Evolutionary conservation across 2,329 filamentous ascomycete genomes (phyloP).

Genomic region (Penicillium sp.): DNA sequence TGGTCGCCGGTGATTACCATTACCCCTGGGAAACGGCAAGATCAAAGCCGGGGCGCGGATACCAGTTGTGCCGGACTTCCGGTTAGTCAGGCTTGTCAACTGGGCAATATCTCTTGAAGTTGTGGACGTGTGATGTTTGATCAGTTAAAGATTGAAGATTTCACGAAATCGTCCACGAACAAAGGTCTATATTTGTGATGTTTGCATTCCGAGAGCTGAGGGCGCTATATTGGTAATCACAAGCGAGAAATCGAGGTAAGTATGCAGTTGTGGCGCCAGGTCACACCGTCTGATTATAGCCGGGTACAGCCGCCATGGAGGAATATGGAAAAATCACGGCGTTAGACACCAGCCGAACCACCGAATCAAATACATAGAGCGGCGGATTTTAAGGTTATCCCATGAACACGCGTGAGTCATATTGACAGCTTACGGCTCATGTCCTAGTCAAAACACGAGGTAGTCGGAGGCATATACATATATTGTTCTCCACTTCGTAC

Average conservation of each 20-base stretch:
- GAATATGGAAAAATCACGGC: background rate
- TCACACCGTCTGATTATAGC: conserved; percentile 5
- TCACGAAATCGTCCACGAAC: background rate
- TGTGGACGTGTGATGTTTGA: conserved; percentile 2
- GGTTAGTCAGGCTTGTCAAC: conserved; percentile 3
- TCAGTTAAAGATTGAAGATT: background rate
- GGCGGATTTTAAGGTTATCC: background rate
- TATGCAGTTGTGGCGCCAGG: background rate
- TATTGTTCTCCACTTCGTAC: background rate
- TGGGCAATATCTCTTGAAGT: conserved; percentile 12
- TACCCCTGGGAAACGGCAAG: conserved; percentile 6
- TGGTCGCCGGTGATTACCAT: background rate
- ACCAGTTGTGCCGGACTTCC: conserved; percentile 19
- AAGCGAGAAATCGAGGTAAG: background rate
- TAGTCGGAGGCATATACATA: background rate
- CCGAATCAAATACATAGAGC: background rate
- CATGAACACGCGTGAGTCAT: conserved; percentile 14
- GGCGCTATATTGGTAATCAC: background rate
- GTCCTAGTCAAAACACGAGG: conserved; percentile 6
- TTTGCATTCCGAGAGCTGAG: background rate
- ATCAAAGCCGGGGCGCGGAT: conserved; percentile 13
- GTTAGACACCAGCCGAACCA: background rate
- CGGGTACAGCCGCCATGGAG: background rate
- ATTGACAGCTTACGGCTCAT: conserved; percentile 4
- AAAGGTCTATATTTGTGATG: background rate